A percentile compares a stretch with the other conserved stretches of the same genome.
Conservation (phyloP, 495 filamentous ascomycete genomes). For the Hyaloscypha finlandica region DNA sequence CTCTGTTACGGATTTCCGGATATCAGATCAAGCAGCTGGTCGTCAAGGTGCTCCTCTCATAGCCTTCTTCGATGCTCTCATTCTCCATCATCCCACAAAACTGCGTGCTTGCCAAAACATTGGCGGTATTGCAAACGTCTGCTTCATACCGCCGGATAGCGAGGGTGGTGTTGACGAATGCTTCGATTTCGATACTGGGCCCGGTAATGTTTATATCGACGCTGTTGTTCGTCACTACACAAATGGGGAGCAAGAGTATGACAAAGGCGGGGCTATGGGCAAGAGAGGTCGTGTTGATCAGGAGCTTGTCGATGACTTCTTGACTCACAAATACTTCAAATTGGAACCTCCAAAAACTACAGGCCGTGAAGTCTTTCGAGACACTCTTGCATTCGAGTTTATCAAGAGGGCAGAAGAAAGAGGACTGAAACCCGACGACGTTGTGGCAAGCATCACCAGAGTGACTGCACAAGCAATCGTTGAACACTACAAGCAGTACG, state of each 20-base stretch:
- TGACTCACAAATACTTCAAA: slow-evolving; percentile 50
- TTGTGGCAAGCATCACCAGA: slow-evolving; percentile 57
- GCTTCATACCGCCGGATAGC: slow-evolving; percentile 57
- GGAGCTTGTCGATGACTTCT: slow-evolving; percentile 54
- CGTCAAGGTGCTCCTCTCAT: slow-evolving; percentile 51
- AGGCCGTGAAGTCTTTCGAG: slow-evolving; percentile 58
- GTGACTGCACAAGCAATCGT: slow-evolving; percentile 59
- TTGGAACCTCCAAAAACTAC: slow-evolving; percentile 58
- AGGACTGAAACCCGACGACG: slow-evolving; percentile 48
- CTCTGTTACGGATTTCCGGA: slow-evolving; percentile 46
- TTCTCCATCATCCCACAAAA: slow-evolving; percentile 58
- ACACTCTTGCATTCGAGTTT: slow-evolving; percentile 50
- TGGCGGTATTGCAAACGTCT: slow-evolving; percentile 61
- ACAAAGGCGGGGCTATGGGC: slow-evolving; percentile 54
- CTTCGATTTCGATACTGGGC: slow-evolving; percentile 56
- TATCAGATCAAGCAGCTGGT: slow-evolving; percentile 46
- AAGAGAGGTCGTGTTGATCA: slow-evolving; percentile 53
- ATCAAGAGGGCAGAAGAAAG: slow-evolving; percentile 46
- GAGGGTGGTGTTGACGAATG: slow-evolving; percentile 48
- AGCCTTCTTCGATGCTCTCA: slow-evolving; percentile 51
- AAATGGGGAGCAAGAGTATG: slow-evolving; percentile 45
- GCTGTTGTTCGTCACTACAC: slow-evolving; percentile 48
- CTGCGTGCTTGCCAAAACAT: slow-evolving; percentile 60
- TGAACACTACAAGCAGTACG: slow-evolving; percentile 54
- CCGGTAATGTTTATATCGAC: slow-evolving; percentile 50